Evolutionary conservation across 305 asterid genomes (phyloP), one percentile per base, ranked within the genome.

Genomic region (Striga hermonthica): DNA sequence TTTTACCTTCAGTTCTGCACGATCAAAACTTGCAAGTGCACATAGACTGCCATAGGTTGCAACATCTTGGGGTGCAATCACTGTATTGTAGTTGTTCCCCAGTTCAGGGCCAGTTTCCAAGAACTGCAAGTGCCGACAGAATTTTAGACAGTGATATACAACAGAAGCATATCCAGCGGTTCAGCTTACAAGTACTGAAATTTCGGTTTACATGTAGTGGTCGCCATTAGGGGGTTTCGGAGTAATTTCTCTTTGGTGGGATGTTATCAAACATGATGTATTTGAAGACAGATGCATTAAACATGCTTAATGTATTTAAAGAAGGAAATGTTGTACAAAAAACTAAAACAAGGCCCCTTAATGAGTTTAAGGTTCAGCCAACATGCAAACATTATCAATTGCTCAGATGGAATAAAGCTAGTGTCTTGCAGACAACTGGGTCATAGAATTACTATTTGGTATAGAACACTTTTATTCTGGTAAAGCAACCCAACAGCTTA

Each of bases 1-100:
- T 37, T 7, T 79, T 75, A 75, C 98, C 95, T 91, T 91, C 73
- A 91, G 78, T 70, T 91, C 98, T 31, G 92, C 73, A 13, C 96
- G 89, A 66, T 91, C 96, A 81, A 89, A 91, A 75, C 86, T 91
- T 70, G 98, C 97, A 68, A 91, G 96, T 62, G 96, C 97, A 66
- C 98, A 91, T 41, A 89, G 86, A 68, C 96, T 90, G 74, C 95
- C 98, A 58, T 91, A 91, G 52, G 98, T 91, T 35, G 98, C 98
- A 79, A 86, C 81, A 82, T 91, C 98, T 78, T 91, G 98, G 40
- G 86, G 83, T 64, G 98, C 89, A 73, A 91, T 91, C 53, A 91
- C 95, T 81, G 85, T 95, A 0, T 76, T 80, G 76, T 82, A 91
- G 80, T 72, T 78, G 83, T 81, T 91, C 56, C 86, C 95, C 44